Conservation (phyloP, 106 monocot species). For the Phalaenopsis equestris region DNA sequence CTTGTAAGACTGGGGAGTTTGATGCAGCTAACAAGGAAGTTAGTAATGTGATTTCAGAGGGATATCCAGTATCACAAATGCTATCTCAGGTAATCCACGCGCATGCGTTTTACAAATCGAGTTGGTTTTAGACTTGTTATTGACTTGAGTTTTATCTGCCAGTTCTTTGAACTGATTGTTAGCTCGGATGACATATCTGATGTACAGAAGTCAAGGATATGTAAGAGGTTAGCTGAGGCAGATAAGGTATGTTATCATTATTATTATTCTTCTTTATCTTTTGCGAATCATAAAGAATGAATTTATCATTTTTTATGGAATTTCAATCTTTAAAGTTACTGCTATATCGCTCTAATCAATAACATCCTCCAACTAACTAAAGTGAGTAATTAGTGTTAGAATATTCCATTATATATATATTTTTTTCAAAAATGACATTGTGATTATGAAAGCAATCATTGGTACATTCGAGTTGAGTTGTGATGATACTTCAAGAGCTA, state of each 20-base stretch:
- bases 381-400: not conserved
- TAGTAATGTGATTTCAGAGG: conserved; percentile 75
- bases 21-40: conserved; percentile 76
- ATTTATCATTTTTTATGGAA: not conserved
- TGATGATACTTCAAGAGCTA: not conserved
- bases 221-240: conserved; percentile 69
- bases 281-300: not conserved
- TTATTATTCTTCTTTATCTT: not conserved
- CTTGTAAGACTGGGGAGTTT: conserved; percentile 81
- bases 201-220: conserved; percentile 85
- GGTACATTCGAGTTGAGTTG: not conserved
- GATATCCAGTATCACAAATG: conserved; percentile 93
- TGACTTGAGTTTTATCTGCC: conserved; percentile 12
- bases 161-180: conserved; percentile 78
- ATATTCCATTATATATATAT: not conserved
- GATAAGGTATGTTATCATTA: conserved; percentile 75
- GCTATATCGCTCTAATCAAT: not conserved
- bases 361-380: not conserved
- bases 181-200: conserved; percentile 64
- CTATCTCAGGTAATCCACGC: conserved; percentile 46
- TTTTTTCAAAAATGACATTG: not conserved
- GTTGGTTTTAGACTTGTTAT: conserved; percentile 1
- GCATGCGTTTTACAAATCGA: too few relatives aligned
- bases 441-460: not conserved
- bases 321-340: not conserved